Evolutionary conservation across 2,329 filamentous ascomycete genomes (phyloP).

Genomic region (Paraphaeosphaeria minitans): DNA sequence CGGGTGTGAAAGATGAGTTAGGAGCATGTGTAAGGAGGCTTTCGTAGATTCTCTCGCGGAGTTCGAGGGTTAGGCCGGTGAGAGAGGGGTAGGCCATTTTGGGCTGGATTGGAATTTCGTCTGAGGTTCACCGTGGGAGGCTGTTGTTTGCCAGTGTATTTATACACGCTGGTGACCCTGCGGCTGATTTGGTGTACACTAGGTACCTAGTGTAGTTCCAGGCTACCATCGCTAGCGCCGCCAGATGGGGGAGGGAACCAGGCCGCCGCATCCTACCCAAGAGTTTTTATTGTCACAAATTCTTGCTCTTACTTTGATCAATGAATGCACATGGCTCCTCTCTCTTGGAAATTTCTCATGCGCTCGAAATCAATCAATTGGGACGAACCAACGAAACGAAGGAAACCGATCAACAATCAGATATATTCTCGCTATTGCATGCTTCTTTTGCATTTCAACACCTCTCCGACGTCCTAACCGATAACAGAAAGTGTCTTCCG

Average conservation of each 20-base stretch:
- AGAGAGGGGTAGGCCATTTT: background rate
- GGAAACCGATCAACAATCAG: too few relatives aligned
- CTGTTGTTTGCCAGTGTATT: background rate
- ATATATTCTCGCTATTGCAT: too few relatives aligned
- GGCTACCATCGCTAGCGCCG: conserved; percentile 2
- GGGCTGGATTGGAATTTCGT: background rate
- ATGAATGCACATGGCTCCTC: background rate
- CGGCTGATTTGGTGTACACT: too few relatives aligned
- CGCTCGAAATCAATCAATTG: too few relatives aligned
- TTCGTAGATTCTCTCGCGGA: conserved; percentile 13
- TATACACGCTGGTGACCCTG: background rate
- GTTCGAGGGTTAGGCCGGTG: conserved; percentile 1
- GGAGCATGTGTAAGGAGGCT: conserved; percentile 10
- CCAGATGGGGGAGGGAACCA: background rate
- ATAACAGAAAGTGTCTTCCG: too few relatives aligned
- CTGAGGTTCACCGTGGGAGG: too few relatives aligned
- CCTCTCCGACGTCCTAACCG: too few relatives aligned
- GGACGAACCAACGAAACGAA: too few relatives aligned
- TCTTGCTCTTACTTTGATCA: background rate
- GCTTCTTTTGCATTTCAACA: too few relatives aligned
- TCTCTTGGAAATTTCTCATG: background rate
- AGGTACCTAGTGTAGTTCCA: too few relatives aligned
- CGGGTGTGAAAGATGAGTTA: background rate
- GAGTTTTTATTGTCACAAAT: background rate
- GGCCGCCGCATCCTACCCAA: background rate